Conservation (phyloP, 108 stramenopile species). For the Nitzschia sp. region DNA sequence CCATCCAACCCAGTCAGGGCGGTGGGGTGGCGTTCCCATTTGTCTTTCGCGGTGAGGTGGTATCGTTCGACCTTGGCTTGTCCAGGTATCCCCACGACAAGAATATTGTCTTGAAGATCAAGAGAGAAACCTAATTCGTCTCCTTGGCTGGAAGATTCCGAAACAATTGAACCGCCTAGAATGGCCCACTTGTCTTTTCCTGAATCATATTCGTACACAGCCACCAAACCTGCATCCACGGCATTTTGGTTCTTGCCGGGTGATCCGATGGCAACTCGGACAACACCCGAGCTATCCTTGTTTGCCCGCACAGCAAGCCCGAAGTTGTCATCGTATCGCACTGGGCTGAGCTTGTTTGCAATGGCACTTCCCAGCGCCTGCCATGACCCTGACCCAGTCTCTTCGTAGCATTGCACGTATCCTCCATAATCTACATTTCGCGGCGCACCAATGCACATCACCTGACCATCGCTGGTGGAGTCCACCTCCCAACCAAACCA, state of each 20-base stretch:
- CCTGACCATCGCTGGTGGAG: conserved; percentile 36
- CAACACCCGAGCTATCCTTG: neutral
- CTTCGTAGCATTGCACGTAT: conserved; percentile 52
- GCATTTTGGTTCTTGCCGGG: conserved; percentile 33
- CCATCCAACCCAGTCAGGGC: conserved; percentile 5
- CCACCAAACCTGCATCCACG: conserved; percentile 34
- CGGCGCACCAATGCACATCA: conserved; percentile 54
- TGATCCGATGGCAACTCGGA: conserved; percentile 48
- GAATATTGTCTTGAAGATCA: conserved; percentile 22
- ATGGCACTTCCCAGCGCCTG: conserved; percentile 30
- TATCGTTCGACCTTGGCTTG: conserved; percentile 12
- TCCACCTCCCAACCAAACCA: conserved; percentile 53
- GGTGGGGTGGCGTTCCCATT: conserved; percentile 23
- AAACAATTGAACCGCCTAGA: conserved; percentile 16
- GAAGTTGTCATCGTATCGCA: conserved; percentile 38
- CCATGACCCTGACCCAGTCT: conserved; percentile 3
- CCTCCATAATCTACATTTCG: conserved; percentile 47
- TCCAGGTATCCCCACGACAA: conserved; percentile 36
- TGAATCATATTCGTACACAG: conserved; percentile 36
- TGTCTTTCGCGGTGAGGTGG: conserved; percentile 1
- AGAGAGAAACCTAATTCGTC: conserved; percentile 19
- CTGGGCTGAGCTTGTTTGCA: conserved; percentile 23
- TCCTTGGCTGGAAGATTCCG: neutral
- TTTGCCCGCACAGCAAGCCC: conserved; percentile 33
- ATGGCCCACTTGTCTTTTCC: conserved; percentile 15